These are phyloP conservation scores for Venturia oleaginea DNA, from an alignment of 2,329 filamentous ascomycete species.

Conservation along the genomic window DNA sequence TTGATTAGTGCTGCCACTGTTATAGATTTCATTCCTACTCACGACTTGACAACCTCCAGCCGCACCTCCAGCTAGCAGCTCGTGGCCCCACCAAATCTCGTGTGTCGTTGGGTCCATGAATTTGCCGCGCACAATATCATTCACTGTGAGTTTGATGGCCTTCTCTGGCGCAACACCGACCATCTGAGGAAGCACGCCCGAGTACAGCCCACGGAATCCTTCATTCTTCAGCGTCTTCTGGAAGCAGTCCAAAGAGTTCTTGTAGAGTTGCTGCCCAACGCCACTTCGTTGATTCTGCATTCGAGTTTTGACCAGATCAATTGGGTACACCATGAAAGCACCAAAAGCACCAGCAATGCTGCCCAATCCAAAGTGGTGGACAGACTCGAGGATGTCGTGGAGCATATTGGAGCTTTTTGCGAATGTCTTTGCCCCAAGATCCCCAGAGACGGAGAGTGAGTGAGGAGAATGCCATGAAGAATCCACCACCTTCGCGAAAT, in stretches of 20 bases:
- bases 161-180: constrained; percentile 98
- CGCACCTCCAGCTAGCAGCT: constrained; percentile 78
- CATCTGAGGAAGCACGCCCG: constrained; percentile 86
- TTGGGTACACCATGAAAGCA: constrained; percentile 98
- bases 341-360: constrained; percentile 91
- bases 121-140: constrained; percentile 74
- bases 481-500: constrained; percentile 94
- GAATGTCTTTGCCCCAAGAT: constrained; percentile 44
- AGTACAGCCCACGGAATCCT: constrained; percentile 82
- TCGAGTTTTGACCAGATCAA: constrained; percentile 95
- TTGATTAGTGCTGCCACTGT: background rate
- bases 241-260: constrained; percentile 94
- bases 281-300: constrained; percentile 92
- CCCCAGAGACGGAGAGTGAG: constrained; percentile 29
- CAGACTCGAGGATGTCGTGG: constrained; percentile 61
- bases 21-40: constrained; percentile 19
- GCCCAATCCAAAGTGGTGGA: constrained; percentile 83
- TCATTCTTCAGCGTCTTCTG: constrained; percentile 90
- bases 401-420: constrained; percentile 50
- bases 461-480: constrained; percentile 72
- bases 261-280: constrained; percentile 83
- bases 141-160: constrained; percentile 97
- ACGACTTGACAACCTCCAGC: constrained; percentile 95
- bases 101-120: constrained; percentile 67
- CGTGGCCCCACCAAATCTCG: constrained; percentile 59